These are phyloP conservation scores for Teunomyces funiuensis DNA, from an alignment of 805 yeast species.

Conservation along the genomic window DNA sequence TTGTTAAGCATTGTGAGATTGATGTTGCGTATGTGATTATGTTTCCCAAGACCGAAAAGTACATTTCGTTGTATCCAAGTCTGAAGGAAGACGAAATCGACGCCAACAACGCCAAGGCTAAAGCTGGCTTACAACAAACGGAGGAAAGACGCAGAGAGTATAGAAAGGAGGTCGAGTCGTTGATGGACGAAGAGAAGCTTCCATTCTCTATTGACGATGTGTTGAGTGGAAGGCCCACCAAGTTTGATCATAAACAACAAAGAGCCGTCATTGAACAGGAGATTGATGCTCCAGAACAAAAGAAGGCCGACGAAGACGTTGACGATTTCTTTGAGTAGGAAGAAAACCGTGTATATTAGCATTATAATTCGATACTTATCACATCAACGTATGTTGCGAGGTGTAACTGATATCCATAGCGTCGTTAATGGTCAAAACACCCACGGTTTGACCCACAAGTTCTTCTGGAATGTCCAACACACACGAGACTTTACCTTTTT, in stretches of 20 bases:
- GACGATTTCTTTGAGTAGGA: slow-evolving; percentile 29
- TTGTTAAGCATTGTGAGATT: slow-evolving; percentile 54
- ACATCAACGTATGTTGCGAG: slow-evolving; percentile 1
- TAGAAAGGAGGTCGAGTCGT: slow-evolving; percentile 48
- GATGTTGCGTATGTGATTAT: slow-evolving; percentile 74
- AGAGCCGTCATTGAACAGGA: slow-evolving; percentile 22
- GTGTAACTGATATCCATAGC: slow-evolving; percentile 57
- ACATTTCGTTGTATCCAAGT: slow-evolving; percentile 72
- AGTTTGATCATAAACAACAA: slow-evolving; percentile 11
- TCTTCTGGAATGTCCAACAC: slow-evolving; percentile 51
- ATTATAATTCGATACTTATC: background rate
- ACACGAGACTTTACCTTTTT: slow-evolving; percentile 41
- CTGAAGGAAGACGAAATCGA: slow-evolving; percentile 20
- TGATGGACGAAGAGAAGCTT: slow-evolving; percentile 52
- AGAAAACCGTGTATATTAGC: slow-evolving; percentile 4
- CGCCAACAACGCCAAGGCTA: slow-evolving; percentile 33
- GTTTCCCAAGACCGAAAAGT: slow-evolving; percentile 79
- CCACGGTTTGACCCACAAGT: slow-evolving; percentile 44
- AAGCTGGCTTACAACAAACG: slow-evolving; percentile 42
- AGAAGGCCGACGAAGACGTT: slow-evolving; percentile 17
- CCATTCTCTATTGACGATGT: slow-evolving; percentile 53
- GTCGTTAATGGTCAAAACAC: slow-evolving; percentile 60
- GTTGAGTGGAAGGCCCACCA: slow-evolving; percentile 36
- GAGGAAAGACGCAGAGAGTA: slow-evolving; percentile 45
- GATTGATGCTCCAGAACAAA: slow-evolving; percentile 46